Conservation (phyloP, 768 basidiomycete genomes). For the Leccinum arenicola region DNA sequence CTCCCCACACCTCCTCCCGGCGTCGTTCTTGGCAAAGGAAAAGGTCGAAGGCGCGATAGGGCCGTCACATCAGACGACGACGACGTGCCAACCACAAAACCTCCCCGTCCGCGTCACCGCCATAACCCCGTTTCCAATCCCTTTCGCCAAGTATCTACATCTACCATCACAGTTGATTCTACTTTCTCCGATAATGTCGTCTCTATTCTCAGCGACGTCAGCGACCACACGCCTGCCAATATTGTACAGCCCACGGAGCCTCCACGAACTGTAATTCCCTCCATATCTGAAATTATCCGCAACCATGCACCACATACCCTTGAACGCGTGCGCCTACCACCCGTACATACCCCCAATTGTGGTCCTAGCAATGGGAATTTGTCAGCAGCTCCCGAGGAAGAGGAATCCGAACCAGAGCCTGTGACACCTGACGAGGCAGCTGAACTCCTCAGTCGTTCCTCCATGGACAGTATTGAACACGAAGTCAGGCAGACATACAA, state of each 20-base stretch:
- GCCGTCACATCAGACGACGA: conserved; percentile 52
- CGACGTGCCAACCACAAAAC: conserved; percentile 28
- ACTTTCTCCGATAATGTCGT: conserved; percentile 16
- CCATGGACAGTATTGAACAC: conserved; percentile 83
- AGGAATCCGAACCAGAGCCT: conserved; percentile 49
- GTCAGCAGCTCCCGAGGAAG: conserved; percentile 46
- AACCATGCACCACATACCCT: conserved; percentile 63
- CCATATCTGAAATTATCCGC: conserved; percentile 87
- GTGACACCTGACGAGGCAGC: conserved; percentile 54
- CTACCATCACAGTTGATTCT: conserved; percentile 31
- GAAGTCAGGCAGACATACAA: conserved; percentile 73
- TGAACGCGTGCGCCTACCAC: conserved; percentile 46
- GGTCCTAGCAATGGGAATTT: conserved; percentile 46
- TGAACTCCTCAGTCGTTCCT: conserved; percentile 74
- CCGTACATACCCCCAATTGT: conserved; percentile 46
- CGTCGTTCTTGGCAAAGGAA: conserved; percentile 58
- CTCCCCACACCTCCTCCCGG: conserved; percentile 83
- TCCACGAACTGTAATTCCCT: conserved; percentile 59
- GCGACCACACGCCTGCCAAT: conserved; percentile 8
- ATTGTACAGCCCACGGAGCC: conserved; percentile 25
- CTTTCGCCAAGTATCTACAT: conserved; percentile 27
- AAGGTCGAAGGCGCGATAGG: conserved; percentile 26
- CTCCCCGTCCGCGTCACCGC: conserved; percentile 21
- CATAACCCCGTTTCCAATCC: conserved; percentile 19
- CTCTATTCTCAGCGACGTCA: conserved; percentile 9